Evolutionary conservation across 805 yeast species (phyloP).

Genomic region (Scheffersomyces lignosus): DNA sequence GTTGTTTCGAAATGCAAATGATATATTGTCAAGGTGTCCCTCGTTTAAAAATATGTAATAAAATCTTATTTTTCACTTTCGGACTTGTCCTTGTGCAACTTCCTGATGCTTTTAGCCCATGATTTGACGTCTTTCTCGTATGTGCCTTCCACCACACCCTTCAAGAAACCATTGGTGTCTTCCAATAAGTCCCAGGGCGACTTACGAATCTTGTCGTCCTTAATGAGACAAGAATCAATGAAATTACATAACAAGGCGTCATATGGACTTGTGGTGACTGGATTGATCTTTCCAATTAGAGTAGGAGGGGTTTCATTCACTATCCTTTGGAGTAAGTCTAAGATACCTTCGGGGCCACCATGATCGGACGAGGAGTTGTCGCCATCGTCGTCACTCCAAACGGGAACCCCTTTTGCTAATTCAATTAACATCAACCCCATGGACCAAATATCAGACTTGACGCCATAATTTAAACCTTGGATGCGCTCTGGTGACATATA

Average conservation of each 20-base stretch:
- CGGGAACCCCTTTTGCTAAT: slow-evolving; percentile 80
- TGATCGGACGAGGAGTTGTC: slow-evolving; percentile 28
- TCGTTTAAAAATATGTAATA: too few species aligned
- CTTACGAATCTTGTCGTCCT: slow-evolving; percentile 65
- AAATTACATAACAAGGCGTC: slow-evolving; percentile 59
- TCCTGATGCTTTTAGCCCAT: slow-evolving; percentile 44
- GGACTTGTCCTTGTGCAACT: slow-evolving; percentile 26
- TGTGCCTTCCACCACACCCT: slow-evolving; percentile 28
- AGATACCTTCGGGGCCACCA: slow-evolving; percentile 71
- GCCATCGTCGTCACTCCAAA: slow-evolving; percentile 61
- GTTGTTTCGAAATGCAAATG: too few species aligned
- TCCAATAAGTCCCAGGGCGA: slow-evolving; percentile 69
- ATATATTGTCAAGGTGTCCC: too few species aligned
- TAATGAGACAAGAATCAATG: slow-evolving; percentile 70
- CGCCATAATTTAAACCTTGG: slow-evolving; percentile 89
- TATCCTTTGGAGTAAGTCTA: slow-evolving; percentile 87
- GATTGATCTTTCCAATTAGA: slow-evolving; percentile 39
- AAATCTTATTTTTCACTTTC: slow-evolving; percentile 4
- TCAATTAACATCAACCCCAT: slow-evolving; percentile 88
- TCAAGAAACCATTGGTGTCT: slow-evolving; percentile 27
- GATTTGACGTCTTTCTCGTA: slow-evolving; percentile 37
- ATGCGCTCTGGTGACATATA: slow-evolving; percentile 97
- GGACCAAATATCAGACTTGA: slow-evolving; percentile 98
- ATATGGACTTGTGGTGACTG: slow-evolving; percentile 27
- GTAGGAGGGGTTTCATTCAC: slow-evolving; percentile 92